These are phyloP conservation scores for Penicillium tannophilum DNA, from an alignment of 495 filamentous ascomycete species.

Conservation along the genomic window DNA sequence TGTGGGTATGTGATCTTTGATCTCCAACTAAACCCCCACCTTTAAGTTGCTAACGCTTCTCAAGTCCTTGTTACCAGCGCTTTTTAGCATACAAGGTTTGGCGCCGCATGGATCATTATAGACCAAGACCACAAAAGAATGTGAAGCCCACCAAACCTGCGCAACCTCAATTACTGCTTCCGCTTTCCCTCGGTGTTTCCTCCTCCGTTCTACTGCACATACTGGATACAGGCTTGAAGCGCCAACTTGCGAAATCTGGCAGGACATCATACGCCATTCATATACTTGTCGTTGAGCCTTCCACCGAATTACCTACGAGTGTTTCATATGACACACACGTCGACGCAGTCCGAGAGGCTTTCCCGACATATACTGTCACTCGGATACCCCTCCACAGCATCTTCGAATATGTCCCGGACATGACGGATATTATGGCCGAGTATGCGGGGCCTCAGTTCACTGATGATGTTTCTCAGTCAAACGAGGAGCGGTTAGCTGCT, in stretches of 20 bases:
- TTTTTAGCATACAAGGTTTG: constrained; percentile 76
- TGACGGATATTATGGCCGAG: constrained; percentile 31
- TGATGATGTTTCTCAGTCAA: constrained; percentile 33
- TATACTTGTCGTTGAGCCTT: constrained; percentile 67
- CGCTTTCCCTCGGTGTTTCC: constrained; percentile 80
- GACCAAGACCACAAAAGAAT: constrained; percentile 19
- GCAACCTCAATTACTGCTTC: constrained; percentile 65
- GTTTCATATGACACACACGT: constrained; percentile 33
- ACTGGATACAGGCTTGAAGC: constrained; percentile 65
- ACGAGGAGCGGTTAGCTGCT: constrained; percentile 48
- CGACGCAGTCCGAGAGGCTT: constrained; percentile 46
- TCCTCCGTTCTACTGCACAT: constrained; percentile 79
- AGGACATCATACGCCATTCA: constrained; percentile 63
- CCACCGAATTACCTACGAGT: constrained; percentile 35
- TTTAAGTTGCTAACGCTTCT: neutral
- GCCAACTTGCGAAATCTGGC: constrained; percentile 52
- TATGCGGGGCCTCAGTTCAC: constrained; percentile 29
- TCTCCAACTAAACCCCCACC: neutral
- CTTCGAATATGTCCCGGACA: constrained; percentile 45
- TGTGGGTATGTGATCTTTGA: constrained; percentile 43
- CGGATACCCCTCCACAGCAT: constrained; percentile 59
- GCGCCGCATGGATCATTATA: constrained; percentile 74
- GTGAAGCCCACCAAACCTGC: constrained; percentile 21
- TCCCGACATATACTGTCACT: constrained; percentile 61
- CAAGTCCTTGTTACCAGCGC: constrained; percentile 72